Evolutionary conservation across 2,329 filamentous ascomycete species (phyloP).

Genomic region (Monosporascus sp.): DNA sequence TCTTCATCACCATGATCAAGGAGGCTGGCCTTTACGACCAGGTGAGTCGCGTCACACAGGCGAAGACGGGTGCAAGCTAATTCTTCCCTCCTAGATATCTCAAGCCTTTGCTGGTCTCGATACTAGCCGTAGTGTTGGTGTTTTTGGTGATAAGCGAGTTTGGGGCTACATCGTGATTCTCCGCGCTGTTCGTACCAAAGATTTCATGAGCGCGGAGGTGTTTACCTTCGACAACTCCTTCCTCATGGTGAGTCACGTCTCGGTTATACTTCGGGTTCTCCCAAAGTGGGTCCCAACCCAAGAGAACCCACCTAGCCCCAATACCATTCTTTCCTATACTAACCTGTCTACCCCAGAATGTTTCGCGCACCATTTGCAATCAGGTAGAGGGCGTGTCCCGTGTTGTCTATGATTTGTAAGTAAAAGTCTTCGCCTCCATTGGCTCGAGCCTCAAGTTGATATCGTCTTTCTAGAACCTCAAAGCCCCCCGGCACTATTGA

Average conservation of each 20-base stretch:
- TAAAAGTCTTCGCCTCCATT: background rate
- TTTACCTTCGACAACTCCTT: conserved; percentile 43
- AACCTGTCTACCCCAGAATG: conserved; percentile 55
- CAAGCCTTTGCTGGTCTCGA: conserved; percentile 44
- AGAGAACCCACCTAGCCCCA: background rate
- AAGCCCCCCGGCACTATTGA: background rate
- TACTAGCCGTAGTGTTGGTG: conserved; percentile 31
- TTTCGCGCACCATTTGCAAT: conserved; percentile 66
- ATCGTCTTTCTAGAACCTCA: conserved; percentile 1
- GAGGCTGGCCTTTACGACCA: conserved; percentile 68
- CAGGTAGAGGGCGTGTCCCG: conserved; percentile 68
- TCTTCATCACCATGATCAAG: conserved; percentile 72
- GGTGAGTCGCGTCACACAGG: conserved; percentile 14
- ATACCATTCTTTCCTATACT: background rate
- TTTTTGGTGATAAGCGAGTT: conserved; percentile 3
- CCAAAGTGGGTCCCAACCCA: too few relatives aligned
- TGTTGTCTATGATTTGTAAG: conserved; percentile 56
- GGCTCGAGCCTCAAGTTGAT: conserved; percentile 4
- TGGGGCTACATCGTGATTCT: background rate
- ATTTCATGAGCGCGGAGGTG: conserved; percentile 68
- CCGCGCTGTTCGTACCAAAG: conserved; percentile 38
- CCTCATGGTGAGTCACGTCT: conserved; percentile 29
- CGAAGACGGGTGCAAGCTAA: background rate
- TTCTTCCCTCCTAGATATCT: conserved; percentile 28
- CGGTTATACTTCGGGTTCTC: background rate